Base-by-base conservation (phyloP, 768 basidiomycete species). In the Tylopilus sp. region DNA sequence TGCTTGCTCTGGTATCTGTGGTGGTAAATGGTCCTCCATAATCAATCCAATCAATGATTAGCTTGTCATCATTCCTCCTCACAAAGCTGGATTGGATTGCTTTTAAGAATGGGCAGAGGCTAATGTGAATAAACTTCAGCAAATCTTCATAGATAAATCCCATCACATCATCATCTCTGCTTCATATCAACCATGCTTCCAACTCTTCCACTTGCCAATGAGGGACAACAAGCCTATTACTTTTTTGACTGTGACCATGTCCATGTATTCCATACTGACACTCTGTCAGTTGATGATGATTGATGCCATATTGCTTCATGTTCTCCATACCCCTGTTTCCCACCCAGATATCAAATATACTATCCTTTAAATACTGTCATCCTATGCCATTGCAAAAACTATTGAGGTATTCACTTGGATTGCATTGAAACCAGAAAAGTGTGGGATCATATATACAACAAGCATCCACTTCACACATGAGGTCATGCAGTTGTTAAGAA, bases 201-300 rank as follows among this genome's bases (percentile, higher is more conserved):
- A 53, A 11, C n/a, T 61, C 0, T 56, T 61, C 8, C 52, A 61
- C 7, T 14, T 3, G 0, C 48, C 60, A 0, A 61, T 52, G 1
- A 10, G 11, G 4, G 6, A 60, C 0, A 31, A 26, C 6, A 61
- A 60, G 22, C 59, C 54, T 2, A 50, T 53, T 3, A 61, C 58
- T 0, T 51, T 60, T 11, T 45, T 61, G 0, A 52, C 59, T 0
- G 49, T 55, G 0, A 61, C 55, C 0, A 60, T 61, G 6, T n/a
- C 58, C 4, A 3, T 36, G 4, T 3, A 26, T 4, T 60, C 54
- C 21, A 24, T n/a, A n/a, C n/a, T n/a, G n/a, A n/a, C 45, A 0
- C 45, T 61, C 13, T 60, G 51, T n/a, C 5, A 41, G 6, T 10
- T 31, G 0, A 55, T 55, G 56, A 42, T 26, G 49, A 58, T 58